Percentiles rank a stretch among this genome's conserved stretches.
These are phyloP conservation scores for Vaccinium vitisidaea DNA, from an alignment of 148 eudicot genomes.

Conservation along the genomic window DNA sequence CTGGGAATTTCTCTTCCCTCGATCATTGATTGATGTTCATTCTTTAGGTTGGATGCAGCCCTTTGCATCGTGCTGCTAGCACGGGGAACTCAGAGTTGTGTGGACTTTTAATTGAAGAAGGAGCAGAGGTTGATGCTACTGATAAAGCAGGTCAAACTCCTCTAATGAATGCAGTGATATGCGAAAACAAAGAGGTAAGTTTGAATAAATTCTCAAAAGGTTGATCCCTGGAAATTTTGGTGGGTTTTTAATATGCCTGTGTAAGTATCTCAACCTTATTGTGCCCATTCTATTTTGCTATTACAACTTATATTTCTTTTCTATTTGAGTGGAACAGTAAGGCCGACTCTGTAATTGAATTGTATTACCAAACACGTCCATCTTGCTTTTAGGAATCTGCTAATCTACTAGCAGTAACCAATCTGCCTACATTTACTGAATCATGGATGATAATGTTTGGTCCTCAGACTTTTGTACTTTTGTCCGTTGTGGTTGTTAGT, in stretches of 20 bases:
- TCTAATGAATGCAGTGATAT: constrained; percentile 86
- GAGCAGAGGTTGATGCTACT: constrained; percentile 82
- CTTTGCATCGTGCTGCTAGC: constrained; percentile 98
- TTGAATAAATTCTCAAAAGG: background rate
- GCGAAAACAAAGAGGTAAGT: constrained; percentile 70
- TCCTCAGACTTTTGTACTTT: too few relatives aligned
- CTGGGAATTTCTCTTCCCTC: constrained; percentile 3
- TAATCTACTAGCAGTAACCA: background rate
- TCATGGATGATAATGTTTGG: background rate
- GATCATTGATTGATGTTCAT: constrained; percentile 9
- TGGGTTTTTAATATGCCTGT: background rate
- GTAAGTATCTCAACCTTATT: background rate
- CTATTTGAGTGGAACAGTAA: background rate
- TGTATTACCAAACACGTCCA: background rate
- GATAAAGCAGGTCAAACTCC: constrained; percentile 86
- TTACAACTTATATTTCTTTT: background rate
- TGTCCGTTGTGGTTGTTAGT: background rate
- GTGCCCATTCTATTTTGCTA: background rate
- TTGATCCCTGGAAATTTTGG: background rate
- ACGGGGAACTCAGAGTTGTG: constrained; percentile 77
- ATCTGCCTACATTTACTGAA: background rate
- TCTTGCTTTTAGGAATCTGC: background rate
- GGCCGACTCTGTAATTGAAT: background rate
- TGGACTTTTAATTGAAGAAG: constrained; percentile 89
- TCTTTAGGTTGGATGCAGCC: constrained; percentile 90